Conservation (phyloP, 2,329 filamentous ascomycete genomes). For the Rutstroemia sp. region DNA sequence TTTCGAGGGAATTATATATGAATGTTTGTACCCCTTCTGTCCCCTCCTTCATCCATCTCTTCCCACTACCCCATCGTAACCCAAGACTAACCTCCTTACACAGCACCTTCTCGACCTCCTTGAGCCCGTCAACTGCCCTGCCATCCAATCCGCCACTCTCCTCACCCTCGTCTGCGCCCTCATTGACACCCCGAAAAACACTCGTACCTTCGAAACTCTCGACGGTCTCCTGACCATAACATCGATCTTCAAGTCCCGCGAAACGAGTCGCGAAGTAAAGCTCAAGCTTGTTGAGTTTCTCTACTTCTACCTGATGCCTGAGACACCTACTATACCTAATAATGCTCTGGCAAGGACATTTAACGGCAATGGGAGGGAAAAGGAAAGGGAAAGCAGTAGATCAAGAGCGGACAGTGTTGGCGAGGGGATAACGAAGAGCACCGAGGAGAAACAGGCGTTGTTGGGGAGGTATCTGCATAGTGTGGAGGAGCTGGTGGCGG, state of each 20-base stretch:
- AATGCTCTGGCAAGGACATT: conserved; percentile 38
- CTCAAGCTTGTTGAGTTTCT: conserved; percentile 94
- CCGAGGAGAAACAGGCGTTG: conserved; percentile 60
- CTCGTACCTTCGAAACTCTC: conserved; percentile 82
- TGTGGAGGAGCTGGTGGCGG: conserved; percentile 59
- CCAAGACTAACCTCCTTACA: background rate
- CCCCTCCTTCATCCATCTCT: background rate
- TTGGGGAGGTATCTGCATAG: conserved; percentile 52
- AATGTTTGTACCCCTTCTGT: conserved; percentile 51
- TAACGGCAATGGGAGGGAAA: conserved; percentile 54
- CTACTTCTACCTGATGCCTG: conserved; percentile 98
- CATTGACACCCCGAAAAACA: conserved; percentile 79
- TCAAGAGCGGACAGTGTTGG: conserved; percentile 30
- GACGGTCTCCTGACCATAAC: conserved; percentile 90
- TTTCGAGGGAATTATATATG: conserved; percentile 88
- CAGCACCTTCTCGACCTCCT: conserved; percentile 87
- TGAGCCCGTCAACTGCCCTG: conserved; percentile 83
- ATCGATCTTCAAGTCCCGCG: conserved; percentile 82
- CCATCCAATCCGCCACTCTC: conserved; percentile 83
- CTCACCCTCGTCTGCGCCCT: conserved; percentile 85
- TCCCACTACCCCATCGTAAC: background rate
- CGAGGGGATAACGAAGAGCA: conserved; percentile 41
- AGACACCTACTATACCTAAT: conserved; percentile 54
- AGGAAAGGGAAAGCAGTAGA: conserved; percentile 41
- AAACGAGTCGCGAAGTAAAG: conserved; percentile 82